Percentiles rank a stretch among this genome's conserved stretches.
These are phyloP conservation scores for Pueraria montana DNA, from an alignment of 306 rosid species.

Conservation along the genomic window DNA sequence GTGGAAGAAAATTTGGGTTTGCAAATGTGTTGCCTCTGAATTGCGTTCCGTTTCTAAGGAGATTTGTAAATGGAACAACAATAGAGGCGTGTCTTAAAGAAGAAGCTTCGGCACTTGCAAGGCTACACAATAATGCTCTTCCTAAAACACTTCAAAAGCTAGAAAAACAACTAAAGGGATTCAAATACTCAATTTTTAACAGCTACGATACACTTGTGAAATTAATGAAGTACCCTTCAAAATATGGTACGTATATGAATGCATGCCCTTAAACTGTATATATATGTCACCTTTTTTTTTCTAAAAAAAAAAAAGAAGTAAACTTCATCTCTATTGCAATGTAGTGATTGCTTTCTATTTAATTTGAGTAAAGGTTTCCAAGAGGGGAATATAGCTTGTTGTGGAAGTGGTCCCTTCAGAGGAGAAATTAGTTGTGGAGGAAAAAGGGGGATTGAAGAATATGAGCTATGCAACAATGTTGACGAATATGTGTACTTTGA, in stretches of 20 bases:
- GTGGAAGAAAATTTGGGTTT: constrained; percentile 70
- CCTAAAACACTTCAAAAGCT: constrained; percentile 41
- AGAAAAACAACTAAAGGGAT: constrained; percentile 45
- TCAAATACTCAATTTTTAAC: constrained; percentile 56
- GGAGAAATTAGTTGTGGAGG: constrained; percentile 73
- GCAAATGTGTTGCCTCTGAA: constrained; percentile 37
- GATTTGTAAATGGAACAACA: background rate
- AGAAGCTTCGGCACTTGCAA: constrained; percentile 41
- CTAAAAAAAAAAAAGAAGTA: too few species aligned
- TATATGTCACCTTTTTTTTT: too few species aligned
- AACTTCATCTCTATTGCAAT: background rate
- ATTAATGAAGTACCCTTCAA: constrained; percentile 11
- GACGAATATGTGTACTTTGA: constrained; percentile 62
- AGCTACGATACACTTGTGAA: background rate
- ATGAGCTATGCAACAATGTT: constrained; percentile 53
- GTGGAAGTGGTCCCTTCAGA: constrained; percentile 69
- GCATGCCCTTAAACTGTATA: too few species aligned
- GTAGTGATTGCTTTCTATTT: background rate
- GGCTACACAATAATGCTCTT: constrained; percentile 56
- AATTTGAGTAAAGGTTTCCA: constrained; percentile 54
- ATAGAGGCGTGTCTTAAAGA: constrained; percentile 49
- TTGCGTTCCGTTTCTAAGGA: constrained; percentile 52
- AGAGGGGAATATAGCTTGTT: constrained; percentile 63
- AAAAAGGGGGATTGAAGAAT: constrained; percentile 54
- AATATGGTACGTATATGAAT: too few species aligned